Conservation (phyloP, 768 basidiomycete species). For the Plicaturopsis crispa region DNA sequence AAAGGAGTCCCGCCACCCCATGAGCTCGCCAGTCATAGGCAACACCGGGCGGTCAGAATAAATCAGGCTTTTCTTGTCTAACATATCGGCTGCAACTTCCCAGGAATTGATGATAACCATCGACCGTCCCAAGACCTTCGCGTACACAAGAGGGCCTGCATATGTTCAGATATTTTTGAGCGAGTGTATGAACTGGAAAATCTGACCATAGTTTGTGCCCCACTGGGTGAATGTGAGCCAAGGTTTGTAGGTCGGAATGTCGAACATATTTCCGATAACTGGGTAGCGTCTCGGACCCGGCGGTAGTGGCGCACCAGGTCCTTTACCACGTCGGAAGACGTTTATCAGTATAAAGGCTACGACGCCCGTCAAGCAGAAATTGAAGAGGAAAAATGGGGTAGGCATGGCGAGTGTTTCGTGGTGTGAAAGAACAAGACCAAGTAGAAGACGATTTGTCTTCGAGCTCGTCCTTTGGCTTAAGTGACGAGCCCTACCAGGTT, state of each 20-base stretch:
- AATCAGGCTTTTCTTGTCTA: constrained; percentile 23
- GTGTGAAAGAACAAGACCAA: too few relatives aligned
- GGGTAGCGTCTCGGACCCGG: constrained; percentile 25
- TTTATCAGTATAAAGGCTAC: too few relatives aligned
- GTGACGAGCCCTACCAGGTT: too few relatives aligned
- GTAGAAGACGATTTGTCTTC: too few relatives aligned
- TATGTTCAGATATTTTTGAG: too few relatives aligned
- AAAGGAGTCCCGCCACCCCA: constrained; percentile 27
- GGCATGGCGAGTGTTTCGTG: too few relatives aligned
- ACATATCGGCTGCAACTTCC: constrained; percentile 7
- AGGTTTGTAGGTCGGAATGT: constrained; percentile 17
- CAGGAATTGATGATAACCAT: constrained; percentile 5
- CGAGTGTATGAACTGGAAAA: too few relatives aligned
- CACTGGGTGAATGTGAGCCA: constrained; percentile 26
- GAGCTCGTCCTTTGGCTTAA: too few relatives aligned
- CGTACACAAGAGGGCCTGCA: constrained; percentile 7
- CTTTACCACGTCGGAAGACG: constrained; percentile 10
- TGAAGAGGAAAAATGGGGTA: too few relatives aligned
- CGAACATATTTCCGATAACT: constrained; percentile 18
- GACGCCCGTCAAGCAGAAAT: too few relatives aligned
- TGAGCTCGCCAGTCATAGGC: constrained; percentile 29
- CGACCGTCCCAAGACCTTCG: constrained; percentile 3
- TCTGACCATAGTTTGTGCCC: constrained; percentile 19
- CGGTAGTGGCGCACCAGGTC: constrained; percentile 9
- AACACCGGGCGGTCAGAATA: constrained; percentile 31